Base-by-base conservation (phyloP, 2,329 filamentous ascomycete genomes). In the Penicillium sp. region DNA sequence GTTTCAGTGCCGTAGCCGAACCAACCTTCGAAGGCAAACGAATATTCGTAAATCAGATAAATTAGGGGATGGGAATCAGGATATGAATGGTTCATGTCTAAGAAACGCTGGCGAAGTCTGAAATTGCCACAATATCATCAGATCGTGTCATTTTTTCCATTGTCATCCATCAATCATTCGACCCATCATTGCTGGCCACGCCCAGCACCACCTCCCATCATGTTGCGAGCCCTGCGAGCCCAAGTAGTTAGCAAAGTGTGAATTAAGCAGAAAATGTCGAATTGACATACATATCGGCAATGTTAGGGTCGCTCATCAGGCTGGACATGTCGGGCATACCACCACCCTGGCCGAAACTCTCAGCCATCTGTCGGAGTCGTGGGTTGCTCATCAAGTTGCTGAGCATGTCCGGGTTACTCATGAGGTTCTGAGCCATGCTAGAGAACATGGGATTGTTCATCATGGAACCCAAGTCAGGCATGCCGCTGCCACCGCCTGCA, bases 361-460 rank as follows among this genome's bases (percentile, higher is more conserved):
- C 82, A 31, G 88, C 89, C 88, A 96, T 91, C 62, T 94, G 81
- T 41, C 87, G 79, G 47, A 97, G 72, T 47, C 83, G 80, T 3
- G 93, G 93, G 74, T 98, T 97, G 75, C 76, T 88, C 90, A 98
- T 95, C 43, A 98, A 70, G 65, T 89, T 93, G 63, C 76, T 79
- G 81, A 97, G 85, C 74, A 90, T 81, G 7, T 94, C 87, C 0
- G 93, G 93, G 72, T 98, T 96, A 71, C 82, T 87, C 93, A 97
- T 97, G 39, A 98, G 70, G 68, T 87, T 95, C 74, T 96, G 88
- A 4, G 93, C 93, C 89, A 97, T 96, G 71, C 79, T 86, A 35
- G 89, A 81, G 72, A 98, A 94, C 93, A 97, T 97, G 40, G 93
- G 93, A 74, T 97, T 98, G 75, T 76, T 89, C 89, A 97, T 94